Conservation (phyloP, 257 asterid species). For the Ligustrum vulgare region DNA sequence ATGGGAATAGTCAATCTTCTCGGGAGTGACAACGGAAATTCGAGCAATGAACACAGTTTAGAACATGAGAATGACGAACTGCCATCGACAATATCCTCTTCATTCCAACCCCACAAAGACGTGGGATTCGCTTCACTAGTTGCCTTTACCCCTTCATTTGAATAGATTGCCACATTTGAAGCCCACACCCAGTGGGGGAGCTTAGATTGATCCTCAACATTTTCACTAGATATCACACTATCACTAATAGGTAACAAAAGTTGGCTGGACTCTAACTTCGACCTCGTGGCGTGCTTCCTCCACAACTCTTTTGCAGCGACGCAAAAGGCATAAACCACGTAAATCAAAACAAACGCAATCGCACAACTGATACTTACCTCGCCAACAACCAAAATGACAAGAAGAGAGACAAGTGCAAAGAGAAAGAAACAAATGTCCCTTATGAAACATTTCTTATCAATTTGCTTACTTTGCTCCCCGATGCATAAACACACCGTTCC, state of each 20-base stretch:
- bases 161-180: slow-evolving; percentile 51
- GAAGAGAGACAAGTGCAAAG: slow-evolving; percentile 42
- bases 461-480: slow-evolving; percentile 44
- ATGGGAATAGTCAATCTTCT: slow-evolving; percentile 71
- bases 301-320: slow-evolving; percentile 59
- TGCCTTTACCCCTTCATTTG: slow-evolving; percentile 40
- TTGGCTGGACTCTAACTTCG: slow-evolving; percentile 27
- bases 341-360: slow-evolving; percentile 51
- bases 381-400: slow-evolving; percentile 49
- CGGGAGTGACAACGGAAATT: slow-evolving; percentile 58
- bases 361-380: slow-evolving; percentile 64
- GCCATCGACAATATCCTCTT: slow-evolving; percentile 23
- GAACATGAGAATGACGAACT: slow-evolving; percentile 46
- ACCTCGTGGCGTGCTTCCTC: slow-evolving; percentile 31
- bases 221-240: slow-evolving; percentile 16
- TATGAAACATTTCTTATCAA: slow-evolving; percentile 71
- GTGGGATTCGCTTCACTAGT: slow-evolving; percentile 23
- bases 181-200: slow-evolving; percentile 71
- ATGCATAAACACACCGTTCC: slow-evolving; percentile 62
- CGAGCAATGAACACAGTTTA: slow-evolving; percentile 42
- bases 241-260: slow-evolving; percentile 49
- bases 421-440: slow-evolving; percentile 71
- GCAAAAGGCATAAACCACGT: slow-evolving; percentile 51
- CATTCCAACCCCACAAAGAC: slow-evolving; percentile 71
- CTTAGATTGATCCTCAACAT: slow-evolving; percentile 32